Conservation (phyloP, 2,329 filamentous ascomycete genomes). For the Colletotrichum kahawae region DNA sequence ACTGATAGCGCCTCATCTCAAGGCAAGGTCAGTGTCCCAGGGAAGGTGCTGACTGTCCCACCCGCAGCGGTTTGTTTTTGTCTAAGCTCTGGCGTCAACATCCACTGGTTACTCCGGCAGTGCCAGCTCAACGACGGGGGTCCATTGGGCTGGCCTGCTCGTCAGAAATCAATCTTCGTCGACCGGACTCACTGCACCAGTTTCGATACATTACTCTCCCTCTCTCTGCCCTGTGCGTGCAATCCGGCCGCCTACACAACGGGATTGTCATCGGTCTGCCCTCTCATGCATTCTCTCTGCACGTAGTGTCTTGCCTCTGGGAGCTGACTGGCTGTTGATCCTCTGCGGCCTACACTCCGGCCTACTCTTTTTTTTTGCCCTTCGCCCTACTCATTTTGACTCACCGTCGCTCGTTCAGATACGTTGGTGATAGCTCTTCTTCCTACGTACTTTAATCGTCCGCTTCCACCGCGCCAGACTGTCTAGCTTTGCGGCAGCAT, state of each 20-base stretch:
- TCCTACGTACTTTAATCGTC: not conserved
- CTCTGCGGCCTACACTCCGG: conserved; percentile 9
- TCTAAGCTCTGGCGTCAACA: conserved; percentile 20
- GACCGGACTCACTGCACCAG: not conserved
- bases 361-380: not conserved
- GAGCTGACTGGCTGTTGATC: not conserved
- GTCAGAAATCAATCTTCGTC: not conserved
- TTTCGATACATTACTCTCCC: not conserved
- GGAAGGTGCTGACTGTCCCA: conserved; percentile 7
- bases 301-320: not conserved
- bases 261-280: not conserved
- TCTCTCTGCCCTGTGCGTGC: not conserved
- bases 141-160: not conserved
- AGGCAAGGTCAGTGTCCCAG: not conserved
- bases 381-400: not conserved
- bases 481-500: conserved; percentile 18
- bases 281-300: not conserved
- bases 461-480: not conserved
- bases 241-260: not conserved
- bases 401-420: not conserved
- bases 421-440: not conserved
- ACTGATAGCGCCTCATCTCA: not conserved
- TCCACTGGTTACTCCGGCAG: conserved; percentile 21
- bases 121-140: conserved; percentile 17
- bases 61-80: conserved; percentile 20